A percentile compares a stretch with the other conserved stretches of the same genome.
These are phyloP conservation scores for Aspergillus heteromorphus DNA, from an alignment of 495 filamentous ascomycete genomes.

Conservation along the genomic window DNA sequence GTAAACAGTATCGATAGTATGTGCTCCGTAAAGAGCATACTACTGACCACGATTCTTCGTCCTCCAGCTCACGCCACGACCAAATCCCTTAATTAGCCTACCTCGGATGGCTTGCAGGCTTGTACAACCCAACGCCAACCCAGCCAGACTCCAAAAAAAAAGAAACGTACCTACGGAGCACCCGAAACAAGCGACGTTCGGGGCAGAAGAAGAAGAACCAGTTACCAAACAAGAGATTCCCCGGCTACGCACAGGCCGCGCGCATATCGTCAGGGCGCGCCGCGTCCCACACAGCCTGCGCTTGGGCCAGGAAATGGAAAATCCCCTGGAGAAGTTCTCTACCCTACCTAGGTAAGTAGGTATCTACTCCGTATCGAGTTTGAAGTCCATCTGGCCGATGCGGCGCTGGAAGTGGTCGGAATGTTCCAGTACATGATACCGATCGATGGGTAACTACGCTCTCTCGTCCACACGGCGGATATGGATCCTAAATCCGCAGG, in stretches of 20 bases:
- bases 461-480: background rate
- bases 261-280: conserved; percentile 16
- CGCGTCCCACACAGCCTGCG: conserved; percentile 9
- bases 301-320: conserved; percentile 8
- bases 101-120: conserved; percentile 15
- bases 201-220: background rate
- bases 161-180: background rate
- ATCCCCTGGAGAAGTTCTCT: too few species aligned
- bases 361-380: too few species aligned
- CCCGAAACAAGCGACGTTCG: background rate
- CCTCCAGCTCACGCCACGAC: too few species aligned
- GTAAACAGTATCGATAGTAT: too few species aligned
- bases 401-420: background rate
- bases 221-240: background rate
- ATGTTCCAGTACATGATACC: background rate
- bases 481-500: background rate
- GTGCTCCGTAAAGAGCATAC: too few species aligned
- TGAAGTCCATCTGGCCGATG: background rate
- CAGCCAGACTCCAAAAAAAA: too few species aligned
- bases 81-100: conserved; percentile 1
- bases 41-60: too few species aligned
- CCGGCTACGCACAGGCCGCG: conserved; percentile 19
- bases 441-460: background rate
- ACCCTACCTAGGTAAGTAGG: too few species aligned
- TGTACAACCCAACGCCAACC: conserved; percentile 8